A percentile compares a stretch with the other conserved stretches of the same genome.
phyloP scores from a whole-genome alignment of 2,329 filamentous ascomycete genomes.

The Helotiales sp. region DNA sequence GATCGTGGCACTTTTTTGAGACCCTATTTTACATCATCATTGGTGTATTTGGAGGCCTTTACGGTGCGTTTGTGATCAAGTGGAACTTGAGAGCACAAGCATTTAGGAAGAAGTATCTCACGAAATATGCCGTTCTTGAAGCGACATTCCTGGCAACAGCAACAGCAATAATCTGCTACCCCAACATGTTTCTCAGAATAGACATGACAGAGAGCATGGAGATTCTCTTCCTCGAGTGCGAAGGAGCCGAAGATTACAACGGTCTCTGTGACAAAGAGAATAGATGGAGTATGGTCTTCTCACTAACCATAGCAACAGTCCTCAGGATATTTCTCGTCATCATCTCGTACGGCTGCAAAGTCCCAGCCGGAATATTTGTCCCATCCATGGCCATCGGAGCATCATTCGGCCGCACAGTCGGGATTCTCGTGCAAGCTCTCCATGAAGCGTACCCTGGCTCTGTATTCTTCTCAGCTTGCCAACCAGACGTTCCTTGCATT shows the following conservation, averaged over 20 bases:
- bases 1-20: constrained; percentile 98
- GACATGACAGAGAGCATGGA: constrained; percentile 99
- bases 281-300: constrained; percentile 75
- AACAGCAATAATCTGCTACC: constrained; percentile 93
- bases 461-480: constrained; percentile 83
- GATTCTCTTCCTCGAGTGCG: constrained; percentile 91
- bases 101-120: constrained; percentile 90
- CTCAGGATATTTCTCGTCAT: constrained; percentile 84
- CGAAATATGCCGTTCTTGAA: constrained; percentile 81
- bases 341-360: constrained; percentile 96
- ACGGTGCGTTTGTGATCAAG: constrained; percentile 96
- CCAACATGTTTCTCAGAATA: constrained; percentile 90
- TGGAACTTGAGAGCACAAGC: constrained; percentile 91
- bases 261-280: constrained; percentile 81
- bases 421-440: constrained; percentile 87
- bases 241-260: constrained; percentile 84
- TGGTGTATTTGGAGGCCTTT: constrained; percentile 89
- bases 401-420: constrained; percentile 89
- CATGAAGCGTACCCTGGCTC: constrained; percentile 82
- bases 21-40: constrained; percentile 88
- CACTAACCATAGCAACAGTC: constrained; percentile 75
- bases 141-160: constrained; percentile 78
- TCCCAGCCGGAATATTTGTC: constrained; percentile 96
- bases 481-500: constrained; percentile 91
- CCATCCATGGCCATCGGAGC: constrained; percentile 97